Evolutionary conservation across 1,284 basidiomycete genomes (phyloP).

Genomic region (Tremellales sp.): DNA sequence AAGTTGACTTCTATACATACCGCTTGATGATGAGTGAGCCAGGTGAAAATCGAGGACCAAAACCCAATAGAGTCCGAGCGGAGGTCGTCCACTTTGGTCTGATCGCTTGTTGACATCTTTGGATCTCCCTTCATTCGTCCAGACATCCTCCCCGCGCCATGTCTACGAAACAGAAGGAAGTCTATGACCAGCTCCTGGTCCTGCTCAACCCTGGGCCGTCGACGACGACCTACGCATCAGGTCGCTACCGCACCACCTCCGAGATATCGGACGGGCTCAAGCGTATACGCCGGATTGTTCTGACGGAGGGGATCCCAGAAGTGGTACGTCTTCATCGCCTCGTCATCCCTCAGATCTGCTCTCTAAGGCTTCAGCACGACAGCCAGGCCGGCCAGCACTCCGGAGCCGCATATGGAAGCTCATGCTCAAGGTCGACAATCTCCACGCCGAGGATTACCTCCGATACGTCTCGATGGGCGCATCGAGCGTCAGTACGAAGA

Average conservation of each 20-base stretch:
- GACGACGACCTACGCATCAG: conserved; percentile 51
- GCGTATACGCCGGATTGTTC: conserved; percentile 70
- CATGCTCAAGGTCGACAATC: conserved; percentile 70
- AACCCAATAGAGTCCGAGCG: no score
- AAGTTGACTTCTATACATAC: no score
- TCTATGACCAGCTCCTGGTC: conserved; percentile 29
- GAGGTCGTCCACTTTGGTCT: no score
- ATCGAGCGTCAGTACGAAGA: conserved; percentile 82
- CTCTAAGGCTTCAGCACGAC: conserved; percentile 17
- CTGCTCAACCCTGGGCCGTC: conserved; percentile 44
- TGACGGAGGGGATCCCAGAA: conserved; percentile 78
- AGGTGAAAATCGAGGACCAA: no score
- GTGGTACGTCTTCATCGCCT: conserved; percentile 33
- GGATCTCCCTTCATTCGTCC: no score
- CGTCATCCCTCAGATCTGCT: background rate
- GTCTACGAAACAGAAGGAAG: background rate
- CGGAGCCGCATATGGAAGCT: conserved; percentile 76
- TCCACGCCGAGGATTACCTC: conserved; percentile 72
- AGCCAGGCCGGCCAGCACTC: conserved; percentile 31
- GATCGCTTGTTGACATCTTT: no score
- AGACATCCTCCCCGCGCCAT: conserved; percentile 1
- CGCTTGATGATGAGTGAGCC: no score
- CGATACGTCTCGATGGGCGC: conserved; percentile 77
- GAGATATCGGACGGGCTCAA: conserved; percentile 75
- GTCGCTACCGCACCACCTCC: conserved; percentile 56